phyloP scores from a whole-genome alignment of 2,329 filamentous ascomycete genomes.

The Epichloe uncinata region DNA sequence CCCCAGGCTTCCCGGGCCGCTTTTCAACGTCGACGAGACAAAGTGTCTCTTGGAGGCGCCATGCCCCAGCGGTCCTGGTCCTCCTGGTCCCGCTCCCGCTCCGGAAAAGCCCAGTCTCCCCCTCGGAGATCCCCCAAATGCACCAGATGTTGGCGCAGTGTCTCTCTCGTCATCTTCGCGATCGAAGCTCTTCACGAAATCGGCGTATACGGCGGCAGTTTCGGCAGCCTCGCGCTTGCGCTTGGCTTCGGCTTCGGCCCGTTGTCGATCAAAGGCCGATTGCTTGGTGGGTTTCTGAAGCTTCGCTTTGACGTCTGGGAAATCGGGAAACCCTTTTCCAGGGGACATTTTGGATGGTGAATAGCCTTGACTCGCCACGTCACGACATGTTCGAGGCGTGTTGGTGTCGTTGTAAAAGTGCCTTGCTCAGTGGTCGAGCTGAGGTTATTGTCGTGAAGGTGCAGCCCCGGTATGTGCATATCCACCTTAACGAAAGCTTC shows the following conservation, averaged over 20 bases:
- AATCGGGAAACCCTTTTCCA: conserved; percentile 37
- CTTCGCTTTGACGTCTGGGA: conserved; percentile 64
- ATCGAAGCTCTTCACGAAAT: conserved; percentile 73
- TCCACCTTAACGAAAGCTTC: too few species aligned
- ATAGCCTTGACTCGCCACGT: not conserved
- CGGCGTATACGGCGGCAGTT: conserved; percentile 73
- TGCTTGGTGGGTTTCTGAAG: conserved; percentile 70
- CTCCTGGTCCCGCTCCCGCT: not conserved
- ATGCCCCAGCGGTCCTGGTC: conserved; percentile 4
- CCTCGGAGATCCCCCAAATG: conserved; percentile 13
- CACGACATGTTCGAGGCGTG: conserved; percentile 4
- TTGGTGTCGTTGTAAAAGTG: not conserved
- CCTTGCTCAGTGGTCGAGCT: not conserved
- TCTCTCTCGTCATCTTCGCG: conserved; percentile 36
- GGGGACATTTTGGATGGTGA: conserved; percentile 28
- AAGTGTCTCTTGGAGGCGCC: conserved; percentile 48
- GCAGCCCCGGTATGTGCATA: conserved; percentile 10
- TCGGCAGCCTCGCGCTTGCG: conserved; percentile 72
- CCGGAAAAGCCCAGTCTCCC: conserved; percentile 4
- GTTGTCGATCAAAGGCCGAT: conserved; percentile 78
- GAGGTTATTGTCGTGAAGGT: not conserved
- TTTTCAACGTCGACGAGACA: conserved; percentile 40
- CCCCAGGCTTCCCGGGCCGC: conserved; percentile 49
- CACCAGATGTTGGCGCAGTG: not conserved
- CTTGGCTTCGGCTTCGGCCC: conserved; percentile 82